Conservation (phyloP, 257 asterid species). For the Eustoma russellianum region DNA sequence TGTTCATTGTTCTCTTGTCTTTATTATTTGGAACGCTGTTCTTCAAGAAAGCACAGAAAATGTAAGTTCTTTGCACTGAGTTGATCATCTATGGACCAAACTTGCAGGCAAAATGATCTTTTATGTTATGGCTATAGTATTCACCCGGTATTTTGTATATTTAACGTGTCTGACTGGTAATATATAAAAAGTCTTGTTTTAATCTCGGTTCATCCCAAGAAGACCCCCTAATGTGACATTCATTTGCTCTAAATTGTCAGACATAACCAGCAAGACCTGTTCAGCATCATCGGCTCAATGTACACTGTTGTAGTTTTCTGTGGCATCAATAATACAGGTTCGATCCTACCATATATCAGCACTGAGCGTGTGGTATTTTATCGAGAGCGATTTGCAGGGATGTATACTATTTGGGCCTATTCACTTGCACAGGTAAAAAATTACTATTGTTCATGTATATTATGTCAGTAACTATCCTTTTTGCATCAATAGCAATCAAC, state of each 20-base stretch:
- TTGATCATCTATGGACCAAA: too few species aligned
- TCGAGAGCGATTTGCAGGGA: slow-evolving; percentile 8
- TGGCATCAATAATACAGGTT: slow-evolving; percentile 5
- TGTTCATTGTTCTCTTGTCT: not conserved
- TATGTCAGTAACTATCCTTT: too few species aligned
- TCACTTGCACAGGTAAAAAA: slow-evolving; percentile 5
- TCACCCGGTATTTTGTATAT: too few species aligned
- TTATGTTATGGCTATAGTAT: too few species aligned
- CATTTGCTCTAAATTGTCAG: not conserved
- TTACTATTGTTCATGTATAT: too few species aligned
- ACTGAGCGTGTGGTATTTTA: slow-evolving; percentile 6
- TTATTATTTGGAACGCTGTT: not conserved
- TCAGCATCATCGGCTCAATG: slow-evolving; percentile 3
- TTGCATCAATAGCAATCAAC: too few species aligned
- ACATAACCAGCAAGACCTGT: slow-evolving; percentile 1
- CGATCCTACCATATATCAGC: slow-evolving; percentile 4
- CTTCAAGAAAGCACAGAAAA: slow-evolving; percentile 1
- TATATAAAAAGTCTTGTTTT: too few species aligned
- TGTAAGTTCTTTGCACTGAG: not conserved
- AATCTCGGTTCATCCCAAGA: too few species aligned
- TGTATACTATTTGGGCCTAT: slow-evolving; percentile 10
- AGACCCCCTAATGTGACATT: too few species aligned
- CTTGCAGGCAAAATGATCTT: too few species aligned
- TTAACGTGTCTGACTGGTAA: too few species aligned
- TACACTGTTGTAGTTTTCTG: slow-evolving; percentile 2